Evolutionary conservation across 2,329 filamentous ascomycete genomes (phyloP), one percentile per base, ranked within the genome.

Genomic region (Thielaviopsis cerberus): DNA sequence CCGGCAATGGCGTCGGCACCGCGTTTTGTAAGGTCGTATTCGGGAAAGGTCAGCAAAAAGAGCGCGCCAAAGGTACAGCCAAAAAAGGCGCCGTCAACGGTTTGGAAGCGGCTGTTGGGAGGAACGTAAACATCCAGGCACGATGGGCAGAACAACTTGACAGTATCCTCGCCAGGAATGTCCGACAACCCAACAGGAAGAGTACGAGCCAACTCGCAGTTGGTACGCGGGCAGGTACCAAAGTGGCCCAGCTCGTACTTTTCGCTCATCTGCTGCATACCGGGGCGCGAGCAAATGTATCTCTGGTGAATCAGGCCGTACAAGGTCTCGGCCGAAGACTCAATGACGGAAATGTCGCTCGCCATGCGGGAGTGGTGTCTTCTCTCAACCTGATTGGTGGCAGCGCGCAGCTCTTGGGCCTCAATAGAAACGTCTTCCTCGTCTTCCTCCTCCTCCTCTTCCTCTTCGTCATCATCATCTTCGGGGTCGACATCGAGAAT

Each of bases 241-340:
- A 98, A 98, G 73, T 98, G 91, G 62, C 90, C 86, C 54, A 94
- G 78, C 71, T 97, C 91, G 74, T 97, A 98, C 71, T 98, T 98
- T 71, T 98, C 92, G 62, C n/a, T n/a, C n/a, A n/a, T n/a, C n/a
- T n/a, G n/a, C n/a, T n/a, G n/a, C n/a, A n/a, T n/a, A n/a, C n/a
- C n/a, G n/a, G n/a, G n/a, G n/a, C n/a, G n/a, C n/a, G n/a, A n/a
- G n/a, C n/a, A n/a, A n/a, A n/a, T n/a, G n/a, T n/a, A n/a, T n/a
- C n/a, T n/a, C n/a, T n/a, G n/a, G n/a, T n/a, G n/a, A n/a, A n/a
- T n/a, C n/a, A n/a, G n/a, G n/a, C n/a, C n/a, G n/a, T n/a, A n/a
- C n/a, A n/a, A n/a, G n/a, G n/a, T n/a, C n/a, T n/a, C n/a, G n/a
- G n/a, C n/a, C n/a, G n/a, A n/a, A n/a, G n/a, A n/a, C n/a, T n/a